Base-by-base conservation (phyloP, 75 land plant genomes). In the Chamaecyparis obtusa region DNA sequence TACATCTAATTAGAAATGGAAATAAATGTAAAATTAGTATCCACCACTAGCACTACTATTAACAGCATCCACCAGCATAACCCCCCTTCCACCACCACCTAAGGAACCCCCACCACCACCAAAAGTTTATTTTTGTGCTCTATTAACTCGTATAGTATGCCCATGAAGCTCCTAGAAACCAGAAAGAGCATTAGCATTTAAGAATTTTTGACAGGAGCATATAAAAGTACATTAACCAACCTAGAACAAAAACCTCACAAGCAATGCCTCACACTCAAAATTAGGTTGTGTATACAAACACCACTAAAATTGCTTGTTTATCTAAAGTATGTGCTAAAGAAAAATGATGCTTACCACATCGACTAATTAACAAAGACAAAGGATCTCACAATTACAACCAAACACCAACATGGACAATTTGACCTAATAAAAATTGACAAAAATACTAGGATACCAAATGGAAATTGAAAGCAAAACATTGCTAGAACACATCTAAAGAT, bases 131-230 rank as follows among this genome's bases (percentile, higher is more conserved):
- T 84, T 36, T 36, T 49, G 55, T 84, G 85, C 85, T 9, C 33
- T 11, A 24, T 84, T 84, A 6, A 84, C 85, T 56, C 37, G 35
- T 21, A 84, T 84, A 5, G 27, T 48, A 49, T 69, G 85, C 32
- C 85, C 85, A n/a, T 84, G 85, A 51, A 84, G 85, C 17, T 84
- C 85, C 85, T 84, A 69, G 15, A 84, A 84, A 84, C 13, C 21
- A 49, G 36, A 21, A 41, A 32, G 30, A 84, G 35, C 24, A 5
- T n/a, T 17, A 30, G 10, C 21, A 51, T 32, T 43, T 24, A 19
- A 84, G 35, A 14, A 27, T 32, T 84, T 84, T 54, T 51, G 21
- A 2, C 57, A 54, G 10, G 48, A 21, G n/a, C 30, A 9, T 51
- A 21, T 21, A 6, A 60, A 60, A 60, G 0, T 14, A n/a, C 2